Evolutionary conservation across 2,329 filamentous ascomycete genomes (phyloP), one percentile per base, ranked within the genome.

Genomic region (Ambrosiella beaveri): DNA sequence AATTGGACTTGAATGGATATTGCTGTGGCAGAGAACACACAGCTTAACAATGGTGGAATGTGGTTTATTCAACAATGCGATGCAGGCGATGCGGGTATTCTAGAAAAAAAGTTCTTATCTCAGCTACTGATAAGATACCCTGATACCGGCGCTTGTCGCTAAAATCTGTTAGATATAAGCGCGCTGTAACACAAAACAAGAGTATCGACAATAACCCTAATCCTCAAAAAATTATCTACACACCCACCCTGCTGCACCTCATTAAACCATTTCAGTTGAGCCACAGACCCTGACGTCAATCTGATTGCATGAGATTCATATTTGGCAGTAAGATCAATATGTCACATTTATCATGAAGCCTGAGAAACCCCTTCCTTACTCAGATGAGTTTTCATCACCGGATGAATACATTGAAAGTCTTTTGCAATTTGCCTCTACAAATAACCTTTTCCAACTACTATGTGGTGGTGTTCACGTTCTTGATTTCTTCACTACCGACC

Each of bases 401-500:
- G 86, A 95, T 53, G 78, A 82, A 57, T 98, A 95, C 68, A 78
- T 95, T 54, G 75, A 86, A 35, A 82, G 82, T 15, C 78, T 97
- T 11, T 75, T 97, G 35, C 68, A 80, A 17, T 95, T 97, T 65
- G 79, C 83, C 1, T 82, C 82, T 5, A 82, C 81, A 1, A 86
- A 85, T 51, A 79, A 84, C 57, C 75, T 88, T 1, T 89, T 96
- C 64, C 85, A 88, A 63, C 88, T 87, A 35, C 76, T 98, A n/a
- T 95, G 89, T 67, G 93, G 93, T 57, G 90, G 91, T n/a, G 87
- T 97, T 0, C 93, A 98, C 67, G 90, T 98, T 62, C 77, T 97
- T 59, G 93, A 98, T 68, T 97, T 98, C 71, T 88, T 96, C 71
- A 96, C 89, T 1, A 80, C 81, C 47, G 80, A 88, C 53, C 87